Conservation (phyloP, 306 rosid species). For the Gastrolobium villosum region DNA sequence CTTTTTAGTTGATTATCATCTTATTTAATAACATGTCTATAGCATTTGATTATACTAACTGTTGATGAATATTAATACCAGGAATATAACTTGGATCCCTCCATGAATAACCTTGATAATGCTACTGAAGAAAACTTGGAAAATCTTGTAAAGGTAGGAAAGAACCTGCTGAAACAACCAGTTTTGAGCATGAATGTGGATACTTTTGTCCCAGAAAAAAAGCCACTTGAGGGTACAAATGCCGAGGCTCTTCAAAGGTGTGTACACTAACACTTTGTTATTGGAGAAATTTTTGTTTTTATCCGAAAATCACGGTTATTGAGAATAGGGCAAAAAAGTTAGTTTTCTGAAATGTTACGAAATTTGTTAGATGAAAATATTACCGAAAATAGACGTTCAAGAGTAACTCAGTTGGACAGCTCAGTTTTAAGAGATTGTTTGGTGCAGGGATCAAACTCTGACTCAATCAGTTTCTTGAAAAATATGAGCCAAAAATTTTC, state of each 20-base stretch:
- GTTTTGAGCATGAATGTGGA: constrained; percentile 54
- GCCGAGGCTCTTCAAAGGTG: constrained; percentile 64
- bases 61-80: constrained; percentile 27
- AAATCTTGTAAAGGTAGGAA: constrained; percentile 60
- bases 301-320: too few species aligned
- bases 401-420: too few species aligned
- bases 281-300: too few species aligned
- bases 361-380: too few species aligned
- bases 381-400: too few species aligned
- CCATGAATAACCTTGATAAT: constrained; percentile 46
- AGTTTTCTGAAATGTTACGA: too few species aligned
- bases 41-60: neutral
- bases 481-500: too few species aligned
- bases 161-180: constrained; percentile 47
- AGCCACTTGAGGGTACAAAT: constrained; percentile 51
- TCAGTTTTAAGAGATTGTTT: too few species aligned
- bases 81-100: constrained; percentile 63
- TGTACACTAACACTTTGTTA: neutral
- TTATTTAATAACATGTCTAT: neutral
- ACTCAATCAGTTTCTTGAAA: too few species aligned
- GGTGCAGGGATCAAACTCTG: too few species aligned
- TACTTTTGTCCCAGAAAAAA: constrained; percentile 51
- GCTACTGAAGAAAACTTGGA: constrained; percentile 54
- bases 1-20: neutral
- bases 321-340: too few species aligned